These are phyloP conservation scores for Ceratobasidium theobromae DNA, from an alignment of 1,284 basidiomycete species.

Conservation along the genomic window DNA sequence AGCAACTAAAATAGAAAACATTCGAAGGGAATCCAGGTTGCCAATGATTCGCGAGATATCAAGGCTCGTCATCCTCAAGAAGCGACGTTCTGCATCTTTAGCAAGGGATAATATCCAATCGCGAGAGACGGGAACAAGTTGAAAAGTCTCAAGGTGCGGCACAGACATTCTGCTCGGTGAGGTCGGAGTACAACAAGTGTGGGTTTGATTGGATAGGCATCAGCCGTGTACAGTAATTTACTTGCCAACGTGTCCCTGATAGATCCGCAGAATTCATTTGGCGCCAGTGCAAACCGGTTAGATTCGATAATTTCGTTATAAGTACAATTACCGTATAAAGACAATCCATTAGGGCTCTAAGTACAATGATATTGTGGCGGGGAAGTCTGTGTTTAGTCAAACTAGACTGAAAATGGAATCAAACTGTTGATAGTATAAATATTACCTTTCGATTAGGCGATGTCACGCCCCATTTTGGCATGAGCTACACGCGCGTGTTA, in stretches of 20 bases:
- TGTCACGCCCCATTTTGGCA: neutral
- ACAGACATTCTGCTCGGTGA: neutral
- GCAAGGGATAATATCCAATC: neutral
- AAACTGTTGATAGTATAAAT: neutral
- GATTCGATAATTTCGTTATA: neutral
- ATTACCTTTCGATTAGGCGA: neutral
- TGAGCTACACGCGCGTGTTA: neutral
- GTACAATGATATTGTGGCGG: too few species aligned
- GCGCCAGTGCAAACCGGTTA: neutral
- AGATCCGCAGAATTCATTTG: neutral
- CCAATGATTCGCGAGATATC: neutral
- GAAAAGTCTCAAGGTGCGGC: neutral
- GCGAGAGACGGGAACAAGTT: neutral
- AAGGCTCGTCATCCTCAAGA: neutral
- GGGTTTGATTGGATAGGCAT: too few species aligned
- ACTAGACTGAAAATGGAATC: too few species aligned
- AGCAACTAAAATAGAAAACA: slow-evolving; percentile 6
- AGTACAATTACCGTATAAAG: neutral
- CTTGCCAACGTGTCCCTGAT: neutral
- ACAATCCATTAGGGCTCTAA: too few species aligned
- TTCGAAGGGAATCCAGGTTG: neutral
- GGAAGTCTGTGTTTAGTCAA: too few species aligned
- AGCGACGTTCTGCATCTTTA: neutral
- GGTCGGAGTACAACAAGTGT: neutral
- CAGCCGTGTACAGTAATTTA: too few species aligned